phyloP scores from a whole-genome alignment of 129 eudicot species.

The Arctium minus region DNA sequence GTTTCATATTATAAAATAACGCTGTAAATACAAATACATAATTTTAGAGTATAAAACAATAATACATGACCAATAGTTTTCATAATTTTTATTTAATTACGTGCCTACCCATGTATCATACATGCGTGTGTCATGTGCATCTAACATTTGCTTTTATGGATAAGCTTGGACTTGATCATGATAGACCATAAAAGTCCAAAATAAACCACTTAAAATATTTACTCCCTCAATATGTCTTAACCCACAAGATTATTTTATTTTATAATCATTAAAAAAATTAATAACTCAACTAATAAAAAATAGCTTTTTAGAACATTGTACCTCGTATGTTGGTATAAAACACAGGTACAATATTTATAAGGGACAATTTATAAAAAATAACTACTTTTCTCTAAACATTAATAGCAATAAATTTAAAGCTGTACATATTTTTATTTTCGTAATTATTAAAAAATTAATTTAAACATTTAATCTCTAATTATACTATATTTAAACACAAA shows the following conservation, averaged over 20 bases:
- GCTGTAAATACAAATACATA: too few species aligned
- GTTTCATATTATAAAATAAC: too few species aligned
- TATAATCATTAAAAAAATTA: background rate
- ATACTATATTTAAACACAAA: background rate
- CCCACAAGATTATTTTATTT: background rate
- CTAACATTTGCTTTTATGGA: conserved; percentile 11
- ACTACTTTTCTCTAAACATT: too few species aligned
- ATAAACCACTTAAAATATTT: conserved; percentile 5
- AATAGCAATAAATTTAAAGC: too few species aligned
- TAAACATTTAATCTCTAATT: too few species aligned
- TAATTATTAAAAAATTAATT: background rate
- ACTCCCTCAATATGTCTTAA: background rate
- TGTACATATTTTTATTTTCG: background rate
- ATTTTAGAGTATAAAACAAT: too few species aligned
- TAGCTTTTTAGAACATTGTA: background rate
- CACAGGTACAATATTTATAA: too few species aligned
- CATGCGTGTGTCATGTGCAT: conserved; percentile 1
- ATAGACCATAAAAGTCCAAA: conserved; percentile 21
- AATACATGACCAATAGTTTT: too few species aligned
- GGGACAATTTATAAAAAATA: too few species aligned
- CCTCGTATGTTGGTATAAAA: background rate
- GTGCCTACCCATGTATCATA: too few species aligned
- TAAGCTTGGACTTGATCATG: conserved; percentile 24
- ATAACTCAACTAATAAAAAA: background rate
- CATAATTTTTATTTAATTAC: too few species aligned